Conservation (phyloP, 2,329 filamentous ascomycete species). For the Neofusicoccum parvum region DNA sequence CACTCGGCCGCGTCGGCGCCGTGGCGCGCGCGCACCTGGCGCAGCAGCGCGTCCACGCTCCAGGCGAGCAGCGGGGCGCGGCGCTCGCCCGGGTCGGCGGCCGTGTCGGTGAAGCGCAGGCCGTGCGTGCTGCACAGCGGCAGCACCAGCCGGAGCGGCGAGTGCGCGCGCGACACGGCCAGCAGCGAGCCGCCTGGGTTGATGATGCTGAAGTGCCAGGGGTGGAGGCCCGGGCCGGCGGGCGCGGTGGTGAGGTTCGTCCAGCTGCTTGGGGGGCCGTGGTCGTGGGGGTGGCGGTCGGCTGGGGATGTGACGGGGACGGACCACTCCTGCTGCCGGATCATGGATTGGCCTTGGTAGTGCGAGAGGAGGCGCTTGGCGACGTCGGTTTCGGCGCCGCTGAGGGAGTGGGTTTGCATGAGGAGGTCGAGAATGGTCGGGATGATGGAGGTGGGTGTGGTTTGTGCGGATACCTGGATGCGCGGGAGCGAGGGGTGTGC, state of each 20-base stretch:
- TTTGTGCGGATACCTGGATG: slow-evolving; percentile 43
- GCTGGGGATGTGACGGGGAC: not conserved
- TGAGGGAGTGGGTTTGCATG: slow-evolving; percentile 43
- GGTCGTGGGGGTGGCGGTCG: not conserved
- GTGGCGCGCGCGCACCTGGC: slow-evolving; percentile 28
- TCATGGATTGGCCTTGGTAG: slow-evolving; percentile 52
- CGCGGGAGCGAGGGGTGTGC: slow-evolving; percentile 48
- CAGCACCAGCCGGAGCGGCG: slow-evolving; percentile 29
- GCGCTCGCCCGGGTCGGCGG: slow-evolving; percentile 38
- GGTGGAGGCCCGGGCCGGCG: slow-evolving; percentile 29
- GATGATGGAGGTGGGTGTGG: slow-evolving; percentile 47
- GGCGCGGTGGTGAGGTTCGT: not conserved
- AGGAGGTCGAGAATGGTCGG: slow-evolving; percentile 52
- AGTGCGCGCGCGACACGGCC: slow-evolving; percentile 27
- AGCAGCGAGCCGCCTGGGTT: slow-evolving; percentile 32
- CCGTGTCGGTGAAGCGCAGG: slow-evolving; percentile 40
- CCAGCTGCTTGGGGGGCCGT: not conserved
- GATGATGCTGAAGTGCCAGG: slow-evolving; percentile 31
- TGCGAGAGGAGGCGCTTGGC: slow-evolving; percentile 46
- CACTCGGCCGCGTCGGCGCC: slow-evolving; percentile 40
- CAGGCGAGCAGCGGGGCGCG: slow-evolving; percentile 23
- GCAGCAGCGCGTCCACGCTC: slow-evolving; percentile 33
- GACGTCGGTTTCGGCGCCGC: slow-evolving; percentile 32
- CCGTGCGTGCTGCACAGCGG: slow-evolving; percentile 29
- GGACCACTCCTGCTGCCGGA: slow-evolving; percentile 30